Conservation (phyloP, 2,329 filamentous ascomycete species). For the Bisporella sp. region DNA sequence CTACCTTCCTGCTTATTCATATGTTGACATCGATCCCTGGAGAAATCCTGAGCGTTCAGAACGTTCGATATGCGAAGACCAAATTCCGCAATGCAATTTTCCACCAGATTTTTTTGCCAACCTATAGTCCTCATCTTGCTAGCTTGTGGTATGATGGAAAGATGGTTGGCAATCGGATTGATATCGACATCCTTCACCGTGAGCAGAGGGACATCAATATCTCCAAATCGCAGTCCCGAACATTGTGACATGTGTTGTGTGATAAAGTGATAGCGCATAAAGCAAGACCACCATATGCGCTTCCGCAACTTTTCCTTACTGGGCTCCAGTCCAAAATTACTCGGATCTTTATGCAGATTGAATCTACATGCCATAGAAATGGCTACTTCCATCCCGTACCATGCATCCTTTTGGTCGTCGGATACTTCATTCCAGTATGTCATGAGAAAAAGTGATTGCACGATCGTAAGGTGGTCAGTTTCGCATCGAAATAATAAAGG, state of each 20-base stretch:
- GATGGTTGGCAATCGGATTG: constrained; percentile 56
- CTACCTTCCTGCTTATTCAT: constrained; percentile 68
- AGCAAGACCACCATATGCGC: constrained; percentile 96
- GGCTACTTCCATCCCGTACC: constrained; percentile 99
- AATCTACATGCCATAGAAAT: constrained; percentile 91
- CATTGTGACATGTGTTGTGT: constrained; percentile 90
- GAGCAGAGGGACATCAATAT: constrained; percentile 90
- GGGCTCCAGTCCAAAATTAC: constrained; percentile 65
- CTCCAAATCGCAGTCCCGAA: constrained; percentile 84
- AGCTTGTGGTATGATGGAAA: constrained; percentile 62
- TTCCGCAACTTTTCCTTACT: constrained; percentile 82
- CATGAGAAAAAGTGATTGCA: constrained; percentile 85
- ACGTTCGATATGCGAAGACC: constrained; percentile 87
- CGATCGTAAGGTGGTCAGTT: constrained; percentile 76
- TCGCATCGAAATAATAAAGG: constrained; percentile 96
- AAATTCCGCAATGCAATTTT: no score
- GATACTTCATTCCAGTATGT: constrained; percentile 98
- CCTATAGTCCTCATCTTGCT: no score
- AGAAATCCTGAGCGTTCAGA: constrained; percentile 85
- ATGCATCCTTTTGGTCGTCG: constrained; percentile 94
- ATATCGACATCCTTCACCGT: constrained; percentile 80
- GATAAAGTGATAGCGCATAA: constrained; percentile 88
- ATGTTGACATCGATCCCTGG: constrained; percentile 75
- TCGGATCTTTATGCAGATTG: constrained; percentile 80
- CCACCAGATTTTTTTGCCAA: no score